Percentiles rank a stretch among this genome's conserved stretches.
These are phyloP conservation scores for Dioscorea cayenensis DNA, from an alignment of 116 monocot genomes.

Conservation along the genomic window DNA sequence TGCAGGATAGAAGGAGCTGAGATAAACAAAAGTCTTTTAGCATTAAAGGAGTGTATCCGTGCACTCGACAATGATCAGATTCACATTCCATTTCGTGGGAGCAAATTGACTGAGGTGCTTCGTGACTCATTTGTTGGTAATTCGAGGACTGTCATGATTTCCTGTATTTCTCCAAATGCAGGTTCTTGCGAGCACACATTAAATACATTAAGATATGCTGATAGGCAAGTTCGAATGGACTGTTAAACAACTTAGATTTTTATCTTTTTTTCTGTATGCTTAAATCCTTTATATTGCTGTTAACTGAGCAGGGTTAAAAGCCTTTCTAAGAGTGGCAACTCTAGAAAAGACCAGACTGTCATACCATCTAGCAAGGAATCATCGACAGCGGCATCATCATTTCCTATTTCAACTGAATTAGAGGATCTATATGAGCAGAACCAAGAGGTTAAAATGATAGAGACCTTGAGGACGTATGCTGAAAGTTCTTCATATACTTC, in stretches of 20 bases:
- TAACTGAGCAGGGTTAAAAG: constrained; percentile 49
- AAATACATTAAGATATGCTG: constrained; percentile 98
- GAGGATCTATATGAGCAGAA: constrained; percentile 30
- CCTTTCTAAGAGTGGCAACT: constrained; percentile 73
- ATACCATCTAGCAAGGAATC: constrained; percentile 53
- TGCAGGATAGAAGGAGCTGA: constrained; percentile 98
- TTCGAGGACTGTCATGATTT: constrained; percentile 97
- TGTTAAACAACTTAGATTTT: background rate
- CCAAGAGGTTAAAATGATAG: constrained; percentile 42
- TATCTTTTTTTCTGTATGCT: background rate
- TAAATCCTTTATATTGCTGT: background rate
- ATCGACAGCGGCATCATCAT: constrained; percentile 23
- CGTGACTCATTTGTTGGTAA: constrained; percentile 99
- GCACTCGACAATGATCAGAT: constrained; percentile 99
- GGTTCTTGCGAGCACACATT: constrained; percentile 99
- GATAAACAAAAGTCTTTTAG: constrained; percentile 95
- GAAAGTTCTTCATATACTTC: constrained; percentile 37
- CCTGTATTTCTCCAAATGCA: constrained; percentile 95
- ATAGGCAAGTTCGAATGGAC: constrained; percentile 41
- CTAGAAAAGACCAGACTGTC: constrained; percentile 67
- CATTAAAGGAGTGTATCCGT: constrained; percentile 94
- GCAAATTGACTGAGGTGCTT: constrained; percentile 98
- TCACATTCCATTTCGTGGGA: constrained; percentile 98
- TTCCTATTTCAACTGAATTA: constrained; percentile 36
- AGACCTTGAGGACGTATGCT: constrained; percentile 28